Base-by-base conservation (phyloP, 371 early-diverging fungal genomes). In the Apophysomyces elegans region DNA sequence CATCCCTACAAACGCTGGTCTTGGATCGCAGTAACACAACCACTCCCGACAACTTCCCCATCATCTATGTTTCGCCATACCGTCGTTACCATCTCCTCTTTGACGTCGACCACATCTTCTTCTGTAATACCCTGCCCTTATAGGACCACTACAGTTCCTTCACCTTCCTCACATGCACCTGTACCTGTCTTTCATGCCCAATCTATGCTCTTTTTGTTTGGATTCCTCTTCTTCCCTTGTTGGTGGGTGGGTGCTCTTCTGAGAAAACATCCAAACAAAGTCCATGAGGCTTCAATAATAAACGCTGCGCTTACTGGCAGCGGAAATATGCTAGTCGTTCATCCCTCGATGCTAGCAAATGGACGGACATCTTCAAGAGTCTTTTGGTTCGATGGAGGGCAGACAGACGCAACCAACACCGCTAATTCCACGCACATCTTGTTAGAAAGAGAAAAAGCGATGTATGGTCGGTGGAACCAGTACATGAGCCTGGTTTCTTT, bases 211-310 rank as follows among this genome's bases (percentile, higher is more conserved):
- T 81, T 81, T 56, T 58, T 81, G 2, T 78, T 81, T 71, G 81
- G 81, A 0, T 81, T 81, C 45, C 38, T 81, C 9, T 74, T 69
- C 41, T 81, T 81, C 54, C 81, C 81, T 13, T 75, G 73, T 57
- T 81, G 81, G 81, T 81, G 81, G 81, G 65, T 76, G 9, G 81
- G 77, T 37, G 76, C 71, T 2, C 78, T 72, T 60, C 65, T 37
- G 5, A 9, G 58, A 32, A 35, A 35, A 14, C 13, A 36, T 11
- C 11, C 58, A 7, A 58, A 1, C 7, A 12, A 12, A 8, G 32
- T 13, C 12, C 18, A 18, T n/a, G 57, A 57, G 26, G 4, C 16
- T 7, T 26, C 57, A n/a, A 16, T 9, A 54, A 5, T 21, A 54
- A 54, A 9, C 1, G 26, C 37, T 13, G n/a, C 32, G 1, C 32